These are phyloP conservation scores for Amphibolis antarctica DNA, from an alignment of 106 monocot species.

Conservation along the genomic window DNA sequence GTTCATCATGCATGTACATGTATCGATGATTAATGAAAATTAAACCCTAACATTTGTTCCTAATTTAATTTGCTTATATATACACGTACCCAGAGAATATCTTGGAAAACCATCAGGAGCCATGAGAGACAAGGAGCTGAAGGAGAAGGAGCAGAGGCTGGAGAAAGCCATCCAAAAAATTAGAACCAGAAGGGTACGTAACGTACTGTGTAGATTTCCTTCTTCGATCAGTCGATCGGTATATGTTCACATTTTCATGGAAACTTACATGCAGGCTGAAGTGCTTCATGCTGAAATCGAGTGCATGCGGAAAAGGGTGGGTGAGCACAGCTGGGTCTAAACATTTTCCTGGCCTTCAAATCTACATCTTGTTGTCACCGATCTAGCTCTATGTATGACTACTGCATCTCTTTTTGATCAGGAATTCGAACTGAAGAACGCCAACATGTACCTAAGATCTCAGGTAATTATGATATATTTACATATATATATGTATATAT, in stretches of 20 bases:
- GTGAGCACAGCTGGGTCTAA: no score
- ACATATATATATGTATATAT: no score
- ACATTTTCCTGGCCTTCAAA: no score
- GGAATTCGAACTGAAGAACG: conserved; percentile 6
- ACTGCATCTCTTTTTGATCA: no score
- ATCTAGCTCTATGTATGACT: no score
- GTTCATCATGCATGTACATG: no score
- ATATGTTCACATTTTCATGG: no score
- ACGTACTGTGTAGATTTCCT: no score
- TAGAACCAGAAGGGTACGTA: conserved; percentile 9
- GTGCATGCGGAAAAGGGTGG: conserved; percentile 7
- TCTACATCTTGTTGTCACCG: no score
- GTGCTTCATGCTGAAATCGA: conserved; percentile 8
- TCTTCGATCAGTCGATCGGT: no score
- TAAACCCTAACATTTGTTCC: not conserved
- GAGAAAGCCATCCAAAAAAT: conserved; percentile 9
- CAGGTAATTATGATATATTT: no score
- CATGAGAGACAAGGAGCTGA: conserved; percentile 1
- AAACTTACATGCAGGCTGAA: conserved; percentile 6
- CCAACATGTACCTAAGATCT: conserved; percentile 7
- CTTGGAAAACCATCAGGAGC: not conserved
- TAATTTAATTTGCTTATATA: not conserved
- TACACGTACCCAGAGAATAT: not conserved
- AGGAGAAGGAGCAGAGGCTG: not conserved
- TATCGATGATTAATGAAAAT: no score